Base-by-base conservation (phyloP, 257 asterid genomes). In the Forsythia viridissima region DNA sequence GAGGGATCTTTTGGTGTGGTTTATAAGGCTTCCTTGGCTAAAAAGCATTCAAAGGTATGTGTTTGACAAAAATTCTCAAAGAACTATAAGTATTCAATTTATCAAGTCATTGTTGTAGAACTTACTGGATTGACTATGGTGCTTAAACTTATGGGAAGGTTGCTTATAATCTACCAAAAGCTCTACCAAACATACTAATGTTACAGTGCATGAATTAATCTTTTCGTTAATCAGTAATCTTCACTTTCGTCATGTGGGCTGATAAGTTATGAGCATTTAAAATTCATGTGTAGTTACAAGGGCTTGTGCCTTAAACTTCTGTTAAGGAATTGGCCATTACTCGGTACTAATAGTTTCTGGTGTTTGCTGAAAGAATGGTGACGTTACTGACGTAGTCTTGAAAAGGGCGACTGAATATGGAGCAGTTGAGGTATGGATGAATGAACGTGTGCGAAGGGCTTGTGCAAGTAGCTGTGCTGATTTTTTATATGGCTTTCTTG, bases 371-470 rank as follows among this genome's bases (percentile, higher is more conserved):
- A 89, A 94, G 97, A 87, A 87, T 73, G 84, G 92, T 76, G 98
- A 91, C 70, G 71, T 93, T 73, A 83, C 92, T 76, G 98, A 91
- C 70, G 71, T 93, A 83, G 99, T 93, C 68, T 66, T 95, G 89
- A 95, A 95, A 82, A 95, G 85, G 84, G 97, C 97, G 30, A 87
- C 98, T 37, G 99, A 95, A 85, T 93, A 87, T 84, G 99, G 99
- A 79, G 99, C 98, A 8, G 99, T 96, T 79, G 99, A 95, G 94
- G 92, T 95, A 88, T 95, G 99, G 99, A 95, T 95, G 99, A 93
- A 95, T 70, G 98, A 95, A 84, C 97, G 97, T 41, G 97, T 85
- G 40, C 84, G 98, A 51, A 89, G 99, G 86, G 98, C 99, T 80
- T 95, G 98, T 83, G 86, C 98, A 4, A 95, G 79, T 79, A 95